Base-by-base conservation (phyloP, 1,139 yeast genomes). In the Saccharomyces hybrid region DNA sequence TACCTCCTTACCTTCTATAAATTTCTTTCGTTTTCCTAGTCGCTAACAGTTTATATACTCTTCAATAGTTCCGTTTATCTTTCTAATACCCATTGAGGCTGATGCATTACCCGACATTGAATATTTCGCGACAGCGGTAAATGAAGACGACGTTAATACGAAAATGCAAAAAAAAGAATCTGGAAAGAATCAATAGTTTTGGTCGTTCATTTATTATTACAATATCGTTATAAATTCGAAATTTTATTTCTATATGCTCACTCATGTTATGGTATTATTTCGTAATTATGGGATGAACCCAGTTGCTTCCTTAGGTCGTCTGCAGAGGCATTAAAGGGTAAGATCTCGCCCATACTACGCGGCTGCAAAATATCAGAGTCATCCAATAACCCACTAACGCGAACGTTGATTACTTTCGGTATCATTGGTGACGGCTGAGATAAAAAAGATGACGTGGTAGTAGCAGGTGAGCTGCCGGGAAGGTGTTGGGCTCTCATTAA, bases 301-400 rank as follows among this genome's bases (percentile, higher is more conserved):
- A 72, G 54, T 52, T 71, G 73, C 54, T 65, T 67, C 59, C 76
- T 65, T 55, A 73, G 57, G 52, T 70, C 73, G 38, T 70, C 68
- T 47, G 69, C 64, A 25, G 70, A 67, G 7, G 72, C 70, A 41
- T 63, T 63, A 47, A 62, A 60, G 7, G 74, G 74, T 23, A 66
- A 53, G 28, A 65, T 63, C 23, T 57, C 62, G 28, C 66, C 66
- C 42, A 62, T 57, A 48, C 63, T 58, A 13, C 60, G 60, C 5
- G 63, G 63, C 46, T 64, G 68, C 14, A 57, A 13, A 16, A 61
- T 54, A 49, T 64, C 67, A 14, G 55, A 54, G 38, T 56, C 62
- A 42, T 64, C 64, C 14, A 63, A 52, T n/a, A 64, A 54, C 6
- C 66, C 67, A 52, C 67, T 63, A 16, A 64, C 66, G 28, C 66